phyloP scores from a whole-genome alignment of 2,329 filamentous ascomycete species.

The Zymoseptoria ardabiliae region DNA sequence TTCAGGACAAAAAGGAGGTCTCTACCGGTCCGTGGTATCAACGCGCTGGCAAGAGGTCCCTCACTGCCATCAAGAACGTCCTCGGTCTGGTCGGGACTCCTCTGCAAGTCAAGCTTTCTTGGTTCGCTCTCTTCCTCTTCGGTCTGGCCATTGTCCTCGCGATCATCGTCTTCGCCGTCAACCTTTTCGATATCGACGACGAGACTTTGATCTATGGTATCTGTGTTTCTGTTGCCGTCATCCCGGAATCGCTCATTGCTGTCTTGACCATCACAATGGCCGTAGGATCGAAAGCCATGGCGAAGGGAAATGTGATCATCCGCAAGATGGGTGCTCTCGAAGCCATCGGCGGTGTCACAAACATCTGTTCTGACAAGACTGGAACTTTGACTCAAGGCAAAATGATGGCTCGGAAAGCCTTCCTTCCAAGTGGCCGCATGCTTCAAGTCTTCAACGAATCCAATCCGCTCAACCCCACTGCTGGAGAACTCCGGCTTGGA shows the following conservation, averaged over 20 bases:
- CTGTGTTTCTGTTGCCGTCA: slow-evolving; percentile 41
- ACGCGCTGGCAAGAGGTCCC: slow-evolving; percentile 30
- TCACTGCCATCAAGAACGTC: slow-evolving; percentile 46
- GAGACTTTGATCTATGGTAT: slow-evolving; percentile 44
- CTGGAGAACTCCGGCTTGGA: slow-evolving; percentile 14
- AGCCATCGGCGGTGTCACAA: slow-evolving; percentile 56
- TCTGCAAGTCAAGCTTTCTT: slow-evolving; percentile 74
- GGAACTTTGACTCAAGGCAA: slow-evolving; percentile 49
- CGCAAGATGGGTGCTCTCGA: slow-evolving; percentile 58
- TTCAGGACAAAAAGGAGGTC: slow-evolving; percentile 27
- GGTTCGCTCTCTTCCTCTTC: slow-evolving; percentile 75
- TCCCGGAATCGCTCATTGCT: slow-evolving; percentile 51
- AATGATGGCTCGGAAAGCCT: slow-evolving; percentile 55
- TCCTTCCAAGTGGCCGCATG: slow-evolving; percentile 52
- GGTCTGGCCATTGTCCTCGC: slow-evolving; percentile 62
- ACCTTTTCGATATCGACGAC: slow-evolving; percentile 36
- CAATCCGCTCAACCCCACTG: slow-evolving; percentile 49
- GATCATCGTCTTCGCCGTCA: slow-evolving; percentile 60
- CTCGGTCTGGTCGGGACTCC: slow-evolving; percentile 59
- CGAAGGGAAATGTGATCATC: slow-evolving; percentile 55
- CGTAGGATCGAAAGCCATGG: slow-evolving; percentile 56
- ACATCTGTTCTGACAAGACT: slow-evolving; percentile 65
- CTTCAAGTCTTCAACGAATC: slow-evolving; percentile 50
- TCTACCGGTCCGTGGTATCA: slow-evolving; percentile 11
- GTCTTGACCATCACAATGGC: slow-evolving; percentile 63